Base-by-base conservation (phyloP, 352 stramenopile species). In the Pythium guiyangense region DNA sequence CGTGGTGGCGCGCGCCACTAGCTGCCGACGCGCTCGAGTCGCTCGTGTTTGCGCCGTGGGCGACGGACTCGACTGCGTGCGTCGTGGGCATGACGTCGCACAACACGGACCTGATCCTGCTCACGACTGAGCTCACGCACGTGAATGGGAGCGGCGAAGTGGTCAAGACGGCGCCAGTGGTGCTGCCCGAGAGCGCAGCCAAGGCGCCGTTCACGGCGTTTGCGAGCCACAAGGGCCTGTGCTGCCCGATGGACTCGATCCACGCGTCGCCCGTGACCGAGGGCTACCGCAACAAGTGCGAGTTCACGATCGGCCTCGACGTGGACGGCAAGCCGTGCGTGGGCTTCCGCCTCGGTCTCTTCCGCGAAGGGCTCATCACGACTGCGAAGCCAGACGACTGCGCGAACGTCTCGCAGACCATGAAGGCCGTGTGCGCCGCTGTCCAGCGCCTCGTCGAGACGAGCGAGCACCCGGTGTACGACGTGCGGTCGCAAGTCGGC, bases 251-350 rank as follows among this genome's bases (percentile, higher is more conserved):
- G 64, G 78, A 98, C 42, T 79, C 84, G 40, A 95, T 98, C 49
- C 63, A 90, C 17, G 67, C 81, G 15, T 97, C 89, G 27, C 93
- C 92, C 2, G 62, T 76, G 45, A 82, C 82, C 2, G 77, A 92
- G 65, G 88, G 90, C 26, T 98, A 98, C 70, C 79, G 96, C 35
- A 99, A 99, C 84, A 99, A 99, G 76, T 98, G 90, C 66, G 96
- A 99, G 64, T 98, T 99, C 69, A 99, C 86, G 42, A 92, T 98
- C 65, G 95, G 96, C 42, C 82, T 87, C 31, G 84, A 96, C 59
- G 73, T 57, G 0, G 68, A 90, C 9, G 74, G 74, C 39, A 78
- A 90, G 62, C 79, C 89, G 2, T 92, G 84, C 45, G 71, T 97
- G 3, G 90, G 90, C 17, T 97, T 97, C 62, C 84, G 90, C 31